These are phyloP conservation scores for Kwoniella dejecticola DNA, from an alignment of 768 basidiomycete species.

Conservation along the genomic window DNA sequence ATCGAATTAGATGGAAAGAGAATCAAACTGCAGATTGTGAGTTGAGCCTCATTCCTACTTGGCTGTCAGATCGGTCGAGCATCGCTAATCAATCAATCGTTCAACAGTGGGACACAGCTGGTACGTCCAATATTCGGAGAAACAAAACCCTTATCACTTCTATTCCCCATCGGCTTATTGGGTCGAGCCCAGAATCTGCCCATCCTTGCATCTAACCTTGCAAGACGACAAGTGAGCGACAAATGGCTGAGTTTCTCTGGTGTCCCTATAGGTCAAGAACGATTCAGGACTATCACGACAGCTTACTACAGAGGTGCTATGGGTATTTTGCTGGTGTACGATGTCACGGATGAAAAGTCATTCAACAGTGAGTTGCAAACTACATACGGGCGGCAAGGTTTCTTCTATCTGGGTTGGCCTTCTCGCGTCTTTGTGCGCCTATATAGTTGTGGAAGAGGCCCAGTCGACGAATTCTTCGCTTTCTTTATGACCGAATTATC, in stretches of 20 bases:
- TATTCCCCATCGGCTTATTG: no score
- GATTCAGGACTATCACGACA: slow-evolving; percentile 96
- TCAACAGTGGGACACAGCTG: slow-evolving; percentile 94
- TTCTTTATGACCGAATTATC: no score
- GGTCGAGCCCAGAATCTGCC: not conserved
- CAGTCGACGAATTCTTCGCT: no score
- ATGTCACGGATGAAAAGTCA: slow-evolving; percentile 90
- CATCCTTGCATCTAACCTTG: not conserved
- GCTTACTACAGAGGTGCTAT: slow-evolving; percentile 98
- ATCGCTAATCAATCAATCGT: not conserved
- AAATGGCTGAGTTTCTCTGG: not conserved
- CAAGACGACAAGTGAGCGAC: not conserved
- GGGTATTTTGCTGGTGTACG: slow-evolving; percentile 96
- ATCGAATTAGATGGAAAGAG: slow-evolving; percentile 97
- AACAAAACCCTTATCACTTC: no score
- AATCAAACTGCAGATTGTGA: slow-evolving; percentile 96
- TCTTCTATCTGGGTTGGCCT: not conserved
- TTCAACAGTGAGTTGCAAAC: slow-evolving; percentile 96
- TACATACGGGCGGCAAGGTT: no score
- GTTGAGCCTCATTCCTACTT: no score
- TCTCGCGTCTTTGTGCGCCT: no score
- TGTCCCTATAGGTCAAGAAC: slow-evolving; percentile 81
- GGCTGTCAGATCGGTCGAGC: not conserved
- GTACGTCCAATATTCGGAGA: slow-evolving; percentile 11
- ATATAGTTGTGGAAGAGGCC: no score